These are phyloP conservation scores for Cryptococcus sp. DNA, from an alignment of 1,284 basidiomycete genomes.

Conservation along the genomic window DNA sequence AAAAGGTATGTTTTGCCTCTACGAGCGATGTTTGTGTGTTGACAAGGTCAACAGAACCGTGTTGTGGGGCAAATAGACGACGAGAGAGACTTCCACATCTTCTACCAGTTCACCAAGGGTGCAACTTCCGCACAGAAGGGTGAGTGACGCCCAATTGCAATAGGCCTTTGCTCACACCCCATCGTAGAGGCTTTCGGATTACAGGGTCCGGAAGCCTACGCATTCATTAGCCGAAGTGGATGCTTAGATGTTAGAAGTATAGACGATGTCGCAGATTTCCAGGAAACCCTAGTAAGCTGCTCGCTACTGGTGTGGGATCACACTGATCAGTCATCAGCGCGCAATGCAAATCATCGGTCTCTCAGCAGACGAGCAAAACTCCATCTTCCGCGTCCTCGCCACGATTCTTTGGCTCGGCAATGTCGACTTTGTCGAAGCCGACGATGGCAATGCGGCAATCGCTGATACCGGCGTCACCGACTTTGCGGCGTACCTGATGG, in stretches of 20 bases:
- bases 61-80: constrained; percentile 96
- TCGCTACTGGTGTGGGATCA: not conserved
- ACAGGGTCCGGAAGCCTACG: constrained; percentile 95
- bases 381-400: constrained; percentile 93
- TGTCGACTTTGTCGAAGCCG: constrained; percentile 82
- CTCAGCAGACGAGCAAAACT: constrained; percentile 76
- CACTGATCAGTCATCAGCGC: constrained; percentile 58
- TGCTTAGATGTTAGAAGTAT: constrained; percentile 92
- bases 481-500: constrained; percentile 93
- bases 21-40: constrained; percentile 6
- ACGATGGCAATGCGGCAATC: constrained; percentile 84
- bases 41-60: constrained; percentile 61
- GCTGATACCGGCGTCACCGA: constrained; percentile 87
- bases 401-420: constrained; percentile 96
- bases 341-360: constrained; percentile 95
- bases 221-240: constrained; percentile 87
- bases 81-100: constrained; percentile 98
- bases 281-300: constrained; percentile 75
- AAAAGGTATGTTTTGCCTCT: constrained; percentile 63
- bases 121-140: constrained; percentile 86
- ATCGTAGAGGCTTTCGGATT: constrained; percentile 83
- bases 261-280: constrained; percentile 83
- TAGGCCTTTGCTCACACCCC: constrained; percentile 16
- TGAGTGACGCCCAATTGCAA: constrained; percentile 43
- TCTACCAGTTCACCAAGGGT: constrained; percentile 98